A percentile compares a stretch with the other conserved stretches of the same genome.
Evolutionary conservation across 805 yeast species (phyloP).

Genomic region (Candida ovalis): DNA sequence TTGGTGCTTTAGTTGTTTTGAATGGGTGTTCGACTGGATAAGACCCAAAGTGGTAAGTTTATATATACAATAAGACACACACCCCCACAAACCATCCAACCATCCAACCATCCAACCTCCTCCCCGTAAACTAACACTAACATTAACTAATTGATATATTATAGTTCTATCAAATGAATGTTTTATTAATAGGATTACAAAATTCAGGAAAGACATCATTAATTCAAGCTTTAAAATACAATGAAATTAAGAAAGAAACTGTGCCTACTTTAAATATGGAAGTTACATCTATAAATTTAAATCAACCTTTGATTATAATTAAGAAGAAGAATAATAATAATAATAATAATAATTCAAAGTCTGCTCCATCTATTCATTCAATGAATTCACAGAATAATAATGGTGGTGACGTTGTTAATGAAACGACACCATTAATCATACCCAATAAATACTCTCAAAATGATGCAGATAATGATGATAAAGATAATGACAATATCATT

Average conservation of each 20-base stretch:
- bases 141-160: background rate
- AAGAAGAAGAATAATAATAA: background rate
- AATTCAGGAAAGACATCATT: slow-evolving; percentile 31
- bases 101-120: too few relatives aligned
- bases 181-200: slow-evolving; percentile 27
- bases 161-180: slow-evolving; percentile 25
- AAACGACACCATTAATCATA: slow-evolving; percentile 1
- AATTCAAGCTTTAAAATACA: slow-evolving; percentile 12
- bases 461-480: too few relatives aligned
- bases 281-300: slow-evolving; percentile 11
- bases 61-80: too few relatives aligned
- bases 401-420: slow-evolving; percentile 1
- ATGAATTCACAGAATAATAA: background rate
- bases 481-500: too few relatives aligned
- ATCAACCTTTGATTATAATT: slow-evolving; percentile 10
- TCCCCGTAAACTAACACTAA: slow-evolving; percentile 2
- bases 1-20: slow-evolving; percentile 1
- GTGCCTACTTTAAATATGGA: slow-evolving; percentile 26
- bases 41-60: slow-evolving; percentile 18
- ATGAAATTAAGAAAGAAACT: slow-evolving; percentile 11
- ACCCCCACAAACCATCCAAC: background rate
- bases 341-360: too few relatives aligned
- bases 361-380: background rate
- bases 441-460: background rate
- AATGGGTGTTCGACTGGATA: slow-evolving; percentile 7